A percentile compares a stretch with the other conserved stretches of the same genome.
phyloP scores from a whole-genome alignment of 257 asterid species.

The Ilex aquifolium region DNA sequence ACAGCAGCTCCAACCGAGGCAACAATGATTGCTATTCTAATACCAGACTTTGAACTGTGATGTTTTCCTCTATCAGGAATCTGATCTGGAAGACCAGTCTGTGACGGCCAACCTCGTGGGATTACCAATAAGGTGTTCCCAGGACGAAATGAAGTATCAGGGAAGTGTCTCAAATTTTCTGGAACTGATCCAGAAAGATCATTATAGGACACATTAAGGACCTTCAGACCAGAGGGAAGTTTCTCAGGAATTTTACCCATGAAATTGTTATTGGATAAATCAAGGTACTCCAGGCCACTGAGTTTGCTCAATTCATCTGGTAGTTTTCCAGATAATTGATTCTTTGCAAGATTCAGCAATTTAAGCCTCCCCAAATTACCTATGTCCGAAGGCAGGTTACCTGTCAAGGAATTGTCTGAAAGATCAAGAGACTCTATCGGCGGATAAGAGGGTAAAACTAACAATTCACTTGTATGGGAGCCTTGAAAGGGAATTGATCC shows the following conservation, averaged over 20 bases:
- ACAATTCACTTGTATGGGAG: constrained; percentile 47
- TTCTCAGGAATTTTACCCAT: constrained; percentile 56
- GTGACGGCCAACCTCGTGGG: constrained; percentile 17
- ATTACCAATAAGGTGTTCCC: constrained; percentile 40
- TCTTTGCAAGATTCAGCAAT: constrained; percentile 59
- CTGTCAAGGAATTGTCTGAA: constrained; percentile 58
- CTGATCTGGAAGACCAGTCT: constrained; percentile 17
- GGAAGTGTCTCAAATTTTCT: constrained; percentile 46
- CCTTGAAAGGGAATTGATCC: constrained; percentile 69
- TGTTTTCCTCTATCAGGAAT: constrained; percentile 6
- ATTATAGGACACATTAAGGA: constrained; percentile 59
- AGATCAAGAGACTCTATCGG: constrained; percentile 74
- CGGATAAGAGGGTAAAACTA: constrained; percentile 56
- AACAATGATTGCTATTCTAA: constrained; percentile 64
- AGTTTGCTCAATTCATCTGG: constrained; percentile 70
- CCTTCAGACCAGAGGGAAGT: constrained; percentile 51
- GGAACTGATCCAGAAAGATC: constrained; percentile 62
- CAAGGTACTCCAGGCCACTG: constrained; percentile 49
- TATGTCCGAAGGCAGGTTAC: constrained; percentile 56
- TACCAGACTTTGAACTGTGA: constrained; percentile 36
- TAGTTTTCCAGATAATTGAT: constrained; percentile 58
- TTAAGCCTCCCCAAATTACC: constrained; percentile 70
- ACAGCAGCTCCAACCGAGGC: constrained; percentile 70
- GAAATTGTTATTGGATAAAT: constrained; percentile 64
- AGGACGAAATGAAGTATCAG: constrained; percentile 62